phyloP scores from a whole-genome alignment of 805 yeast genomes.

The Kluyveromyces aestuarii region DNA sequence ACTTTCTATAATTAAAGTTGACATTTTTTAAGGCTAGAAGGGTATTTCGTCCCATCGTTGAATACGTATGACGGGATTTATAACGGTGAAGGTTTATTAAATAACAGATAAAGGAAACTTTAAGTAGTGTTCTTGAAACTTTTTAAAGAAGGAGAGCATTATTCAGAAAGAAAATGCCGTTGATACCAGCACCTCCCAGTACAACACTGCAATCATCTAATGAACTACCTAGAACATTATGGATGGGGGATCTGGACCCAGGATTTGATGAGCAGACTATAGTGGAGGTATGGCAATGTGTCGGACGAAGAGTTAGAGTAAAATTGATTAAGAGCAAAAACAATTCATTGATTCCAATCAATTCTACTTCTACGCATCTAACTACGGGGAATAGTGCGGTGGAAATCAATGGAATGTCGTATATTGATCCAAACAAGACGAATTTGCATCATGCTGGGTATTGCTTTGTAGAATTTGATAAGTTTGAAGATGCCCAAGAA shows the following conservation, averaged over 20 bases:
- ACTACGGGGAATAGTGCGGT: conserved; percentile 7
- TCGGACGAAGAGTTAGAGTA: conserved; percentile 50
- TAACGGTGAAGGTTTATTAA: background rate
- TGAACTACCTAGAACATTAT: conserved; percentile 58
- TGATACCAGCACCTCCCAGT: conserved; percentile 45
- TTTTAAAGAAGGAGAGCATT: background rate
- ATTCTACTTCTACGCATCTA: conserved; percentile 8
- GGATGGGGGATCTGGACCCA: conserved; percentile 88
- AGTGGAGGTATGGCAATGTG: conserved; percentile 49
- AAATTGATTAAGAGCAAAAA: conserved; percentile 52
- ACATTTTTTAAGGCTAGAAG: background rate
- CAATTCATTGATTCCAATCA: conserved; percentile 26
- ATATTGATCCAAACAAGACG: conserved; percentile 26
- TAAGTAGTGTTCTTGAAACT: too few species aligned
- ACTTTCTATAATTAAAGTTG: background rate
- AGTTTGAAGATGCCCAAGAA: conserved; percentile 58
- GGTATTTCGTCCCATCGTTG: background rate
- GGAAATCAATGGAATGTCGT: conserved; percentile 24
- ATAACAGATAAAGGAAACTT: background rate
- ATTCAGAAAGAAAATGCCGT: conserved; percentile 1
- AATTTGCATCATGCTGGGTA: conserved; percentile 48
- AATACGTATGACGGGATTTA: background rate
- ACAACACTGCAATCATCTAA: conserved; percentile 38
- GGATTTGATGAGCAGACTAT: conserved; percentile 61
- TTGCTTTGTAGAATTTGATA: conserved; percentile 69